Conservation (phyloP, 179 eudicot species). For the Silene noctiflora region DNA sequence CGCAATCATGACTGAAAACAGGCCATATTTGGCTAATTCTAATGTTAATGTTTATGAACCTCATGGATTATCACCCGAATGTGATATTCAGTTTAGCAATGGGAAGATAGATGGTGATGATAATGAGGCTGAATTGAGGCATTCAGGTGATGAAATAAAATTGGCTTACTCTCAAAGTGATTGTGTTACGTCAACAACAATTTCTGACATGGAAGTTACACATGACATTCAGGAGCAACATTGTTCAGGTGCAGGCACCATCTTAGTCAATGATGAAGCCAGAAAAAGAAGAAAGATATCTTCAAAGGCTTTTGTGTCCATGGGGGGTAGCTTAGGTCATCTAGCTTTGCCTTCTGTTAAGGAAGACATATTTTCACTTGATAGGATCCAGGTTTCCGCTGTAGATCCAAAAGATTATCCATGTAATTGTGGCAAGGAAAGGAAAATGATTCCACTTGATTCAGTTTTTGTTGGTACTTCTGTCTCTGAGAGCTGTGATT, state of each 20-base stretch:
- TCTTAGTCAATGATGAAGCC: conserved; percentile 19
- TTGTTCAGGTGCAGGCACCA: conserved; percentile 19
- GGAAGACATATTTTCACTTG: conserved; percentile 23
- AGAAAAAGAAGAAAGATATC: conserved; percentile 22
- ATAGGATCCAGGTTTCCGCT: conserved; percentile 24
- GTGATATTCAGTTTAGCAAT: conserved; percentile 19
- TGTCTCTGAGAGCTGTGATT: conserved; percentile 32
- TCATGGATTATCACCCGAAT: conserved; percentile 17
- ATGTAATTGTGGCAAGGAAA: conserved; percentile 34
- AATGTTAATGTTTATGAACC: conserved; percentile 24
- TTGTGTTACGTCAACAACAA: conserved; percentile 18
- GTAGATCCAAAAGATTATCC: conserved; percentile 24
- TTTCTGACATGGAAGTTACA: conserved; percentile 16
- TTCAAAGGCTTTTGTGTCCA: conserved; percentile 15
- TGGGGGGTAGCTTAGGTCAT: conserved; percentile 15
- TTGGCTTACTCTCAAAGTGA: conserved; percentile 18
- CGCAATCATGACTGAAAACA: conserved; percentile 24
- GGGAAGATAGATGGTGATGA: conserved; percentile 20
- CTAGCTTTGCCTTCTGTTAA: conserved; percentile 22
- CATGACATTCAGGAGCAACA: conserved; percentile 29
- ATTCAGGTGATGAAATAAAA: conserved; percentile 23
- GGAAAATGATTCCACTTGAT: conserved; percentile 29
- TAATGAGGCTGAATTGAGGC: conserved; percentile 23
- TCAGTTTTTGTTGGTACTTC: conserved; percentile 23
- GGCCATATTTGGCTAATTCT: conserved; percentile 11